Conservation (phyloP, 345 rosid species). For the Eucalyptus dawsonii region DNA sequence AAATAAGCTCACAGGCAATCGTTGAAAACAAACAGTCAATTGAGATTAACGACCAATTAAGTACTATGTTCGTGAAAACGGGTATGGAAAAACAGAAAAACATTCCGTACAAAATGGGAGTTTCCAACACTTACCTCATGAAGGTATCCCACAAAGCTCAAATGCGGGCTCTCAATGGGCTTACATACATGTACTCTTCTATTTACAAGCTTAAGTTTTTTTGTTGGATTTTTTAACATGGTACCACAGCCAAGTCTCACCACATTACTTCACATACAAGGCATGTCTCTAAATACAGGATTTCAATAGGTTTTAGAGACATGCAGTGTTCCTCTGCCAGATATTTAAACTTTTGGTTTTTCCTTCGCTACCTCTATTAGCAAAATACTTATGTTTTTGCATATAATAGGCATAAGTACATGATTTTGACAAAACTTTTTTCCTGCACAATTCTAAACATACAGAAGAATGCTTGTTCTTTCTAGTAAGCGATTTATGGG, state of each 20-base stretch:
- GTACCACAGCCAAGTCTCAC: background rate
- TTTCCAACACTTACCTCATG: background rate
- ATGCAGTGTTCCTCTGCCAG: background rate
- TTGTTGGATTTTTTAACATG: background rate
- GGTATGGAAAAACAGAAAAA: background rate
- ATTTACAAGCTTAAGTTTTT: background rate
- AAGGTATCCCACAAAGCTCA: background rate
- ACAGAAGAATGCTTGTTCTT: background rate
- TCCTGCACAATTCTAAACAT: background rate
- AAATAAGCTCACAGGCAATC: background rate
- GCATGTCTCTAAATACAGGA: background rate
- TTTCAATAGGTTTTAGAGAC: background rate
- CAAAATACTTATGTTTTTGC: background rate
- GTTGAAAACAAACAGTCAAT: background rate
- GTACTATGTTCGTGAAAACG: background rate
- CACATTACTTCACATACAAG: background rate
- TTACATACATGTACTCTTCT: background rate
- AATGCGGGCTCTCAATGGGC: background rate
- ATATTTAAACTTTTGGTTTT: background rate
- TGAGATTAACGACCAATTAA: background rate
- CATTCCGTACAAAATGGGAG: background rate
- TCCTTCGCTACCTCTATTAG: background rate
- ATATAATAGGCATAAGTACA: background rate
- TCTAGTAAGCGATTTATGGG: background rate
- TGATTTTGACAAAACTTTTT: background rate